A percentile compares a stretch with the other conserved stretches of the same genome.
Conservation (phyloP, 1,284 basidiomycete species). For the Melampsora larici-populina region DNA sequence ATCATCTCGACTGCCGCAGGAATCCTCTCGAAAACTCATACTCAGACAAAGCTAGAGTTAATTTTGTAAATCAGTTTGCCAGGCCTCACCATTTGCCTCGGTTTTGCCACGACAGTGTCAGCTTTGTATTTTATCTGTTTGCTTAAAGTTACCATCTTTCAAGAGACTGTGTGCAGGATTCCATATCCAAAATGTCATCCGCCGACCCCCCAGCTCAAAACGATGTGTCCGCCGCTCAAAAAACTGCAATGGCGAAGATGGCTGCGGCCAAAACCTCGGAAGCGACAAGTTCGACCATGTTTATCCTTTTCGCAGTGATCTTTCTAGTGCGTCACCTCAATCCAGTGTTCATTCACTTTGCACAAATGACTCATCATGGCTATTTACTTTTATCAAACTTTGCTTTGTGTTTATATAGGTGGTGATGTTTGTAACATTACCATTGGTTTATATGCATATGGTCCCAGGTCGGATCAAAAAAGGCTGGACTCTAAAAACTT, state of each 20-base stretch:
- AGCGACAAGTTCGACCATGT: neutral
- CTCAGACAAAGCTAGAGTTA: too few relatives aligned
- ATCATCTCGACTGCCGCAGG: too few relatives aligned
- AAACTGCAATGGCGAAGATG: neutral
- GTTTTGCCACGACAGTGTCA: too few relatives aligned
- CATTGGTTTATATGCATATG: conserved; percentile 14
- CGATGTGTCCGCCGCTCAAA: neutral
- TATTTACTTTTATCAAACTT: neutral
- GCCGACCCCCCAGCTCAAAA: neutral
- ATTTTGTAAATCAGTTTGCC: too few relatives aligned
- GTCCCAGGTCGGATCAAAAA: conserved; percentile 14
- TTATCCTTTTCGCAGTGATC: neutral
- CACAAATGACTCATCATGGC: neutral
- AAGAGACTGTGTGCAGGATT: neutral
- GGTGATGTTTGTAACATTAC: conserved; percentile 8
- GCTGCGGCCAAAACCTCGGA: neutral
- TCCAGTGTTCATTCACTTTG: neutral
- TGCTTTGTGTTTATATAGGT: neutral
- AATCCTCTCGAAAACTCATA: too few relatives aligned
- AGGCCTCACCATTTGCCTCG: too few relatives aligned
- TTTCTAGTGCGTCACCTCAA: neutral
- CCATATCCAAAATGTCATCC: neutral
- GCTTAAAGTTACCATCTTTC: too few relatives aligned
- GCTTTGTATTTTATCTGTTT: too few relatives aligned
- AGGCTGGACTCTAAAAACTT: conserved; percentile 18